These are phyloP conservation scores for Morella rubra DNA, from an alignment of 306 rosid species.

Conservation along the genomic window DNA sequence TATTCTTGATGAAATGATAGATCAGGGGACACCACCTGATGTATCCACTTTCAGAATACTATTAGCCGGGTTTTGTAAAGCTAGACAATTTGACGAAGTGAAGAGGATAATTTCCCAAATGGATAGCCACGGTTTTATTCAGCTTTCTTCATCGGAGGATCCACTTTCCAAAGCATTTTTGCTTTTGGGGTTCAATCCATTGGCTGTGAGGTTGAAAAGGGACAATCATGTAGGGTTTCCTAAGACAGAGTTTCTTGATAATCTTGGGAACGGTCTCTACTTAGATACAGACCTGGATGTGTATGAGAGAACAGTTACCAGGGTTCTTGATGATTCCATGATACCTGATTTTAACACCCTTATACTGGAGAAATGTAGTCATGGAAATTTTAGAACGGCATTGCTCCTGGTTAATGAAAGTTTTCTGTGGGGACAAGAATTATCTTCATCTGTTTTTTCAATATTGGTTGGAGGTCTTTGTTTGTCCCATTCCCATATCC, in stretches of 20 bases:
- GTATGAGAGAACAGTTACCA: slow-evolving; percentile 56
- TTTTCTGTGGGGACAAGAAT: slow-evolving; percentile 79
- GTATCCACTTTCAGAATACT: slow-evolving; percentile 64
- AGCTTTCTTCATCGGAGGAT: slow-evolving; percentile 48
- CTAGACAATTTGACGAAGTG: slow-evolving; percentile 63
- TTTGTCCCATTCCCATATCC: slow-evolving; percentile 48
- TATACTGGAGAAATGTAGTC: slow-evolving; percentile 43
- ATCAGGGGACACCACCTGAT: slow-evolving; percentile 58
- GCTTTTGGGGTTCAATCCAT: slow-evolving; percentile 70
- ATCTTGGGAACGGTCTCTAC: slow-evolving; percentile 90
- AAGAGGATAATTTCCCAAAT: slow-evolving; percentile 54
- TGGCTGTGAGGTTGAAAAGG: slow-evolving; percentile 67
- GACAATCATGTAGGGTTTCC: slow-evolving; percentile 58
- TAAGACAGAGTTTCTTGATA: slow-evolving; percentile 72
- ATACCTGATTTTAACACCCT: slow-evolving; percentile 55
- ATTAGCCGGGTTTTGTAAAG: slow-evolving; percentile 82
- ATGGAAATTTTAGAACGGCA: slow-evolving; percentile 47
- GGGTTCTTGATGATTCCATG: slow-evolving; percentile 58
- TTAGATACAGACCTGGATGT: slow-evolving; percentile 72
- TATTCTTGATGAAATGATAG: slow-evolving; percentile 79
- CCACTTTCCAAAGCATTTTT: slow-evolving; percentile 61
- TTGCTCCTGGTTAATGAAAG: slow-evolving; percentile 56
- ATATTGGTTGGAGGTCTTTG: slow-evolving; percentile 51
- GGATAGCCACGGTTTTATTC: slow-evolving; percentile 55
- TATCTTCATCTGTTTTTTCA: slow-evolving; percentile 47